These are phyloP conservation scores for Penicillium frequentans DNA, from an alignment of 2,329 filamentous ascomycete species.

Conservation along the genomic window DNA sequence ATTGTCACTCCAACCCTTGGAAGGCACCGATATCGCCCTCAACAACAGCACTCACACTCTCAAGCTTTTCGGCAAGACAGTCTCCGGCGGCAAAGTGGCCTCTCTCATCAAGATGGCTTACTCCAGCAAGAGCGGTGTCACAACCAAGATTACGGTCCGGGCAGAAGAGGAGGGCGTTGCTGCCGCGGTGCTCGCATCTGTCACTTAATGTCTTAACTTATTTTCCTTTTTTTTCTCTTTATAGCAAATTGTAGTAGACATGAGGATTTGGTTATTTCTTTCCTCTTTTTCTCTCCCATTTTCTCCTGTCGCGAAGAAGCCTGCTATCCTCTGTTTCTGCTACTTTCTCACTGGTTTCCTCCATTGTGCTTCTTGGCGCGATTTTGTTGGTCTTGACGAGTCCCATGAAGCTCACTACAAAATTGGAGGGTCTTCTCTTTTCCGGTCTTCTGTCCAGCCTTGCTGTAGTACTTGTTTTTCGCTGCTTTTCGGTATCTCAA, in stretches of 20 bases:
- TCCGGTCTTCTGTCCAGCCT: background rate
- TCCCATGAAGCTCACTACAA: constrained; percentile 19
- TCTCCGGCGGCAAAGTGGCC: constrained; percentile 84
- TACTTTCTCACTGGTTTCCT: background rate
- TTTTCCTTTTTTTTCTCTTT: constrained; percentile 19
- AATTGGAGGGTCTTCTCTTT: constrained; percentile 8
- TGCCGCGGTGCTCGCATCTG: constrained; percentile 76
- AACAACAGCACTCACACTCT: constrained; percentile 89
- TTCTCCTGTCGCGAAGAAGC: background rate
- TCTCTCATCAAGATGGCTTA: constrained; percentile 89
- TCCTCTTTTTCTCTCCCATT: constrained; percentile 3
- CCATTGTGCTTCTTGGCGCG: constrained; percentile 8
- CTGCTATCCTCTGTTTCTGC: constrained; percentile 6
- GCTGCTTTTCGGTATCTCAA: background rate
- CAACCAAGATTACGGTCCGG: constrained; percentile 89
- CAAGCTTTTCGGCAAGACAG: constrained; percentile 93
- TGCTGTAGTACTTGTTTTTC: background rate
- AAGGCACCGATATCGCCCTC: constrained; percentile 88
- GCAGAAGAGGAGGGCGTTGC: constrained; percentile 93
- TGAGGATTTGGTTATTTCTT: constrained; percentile 11
- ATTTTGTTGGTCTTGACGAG: constrained; percentile 16
- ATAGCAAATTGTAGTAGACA: constrained; percentile 26
- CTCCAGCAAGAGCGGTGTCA: constrained; percentile 88
- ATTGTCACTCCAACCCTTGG: constrained; percentile 87
- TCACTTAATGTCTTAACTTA: constrained; percentile 60